Conservation (phyloP, 129 eudicot species). For the Saussurea involucrata region DNA sequence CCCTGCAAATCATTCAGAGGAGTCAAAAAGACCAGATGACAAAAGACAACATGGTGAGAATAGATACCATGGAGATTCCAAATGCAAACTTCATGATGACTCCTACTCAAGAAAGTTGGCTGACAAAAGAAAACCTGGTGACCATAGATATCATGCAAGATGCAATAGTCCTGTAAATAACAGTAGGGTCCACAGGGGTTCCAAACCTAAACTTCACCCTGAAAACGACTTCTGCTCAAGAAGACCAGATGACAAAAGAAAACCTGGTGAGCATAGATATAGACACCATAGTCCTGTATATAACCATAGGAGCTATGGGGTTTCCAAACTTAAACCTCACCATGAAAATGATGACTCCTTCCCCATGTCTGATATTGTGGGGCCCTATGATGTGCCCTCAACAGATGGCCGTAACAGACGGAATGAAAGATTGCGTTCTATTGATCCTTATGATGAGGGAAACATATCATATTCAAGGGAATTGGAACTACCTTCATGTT, state of each 20-base stretch:
- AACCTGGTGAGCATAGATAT: conserved; percentile 23
- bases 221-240: conserved; percentile 21
- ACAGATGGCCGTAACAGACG: conserved; percentile 16
- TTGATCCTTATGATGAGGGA: conserved; percentile 34
- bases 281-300: conserved; percentile 26
- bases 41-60: conserved; percentile 12
- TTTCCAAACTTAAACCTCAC: neutral
- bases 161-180: conserved; percentile 23
- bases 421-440: conserved; percentile 26
- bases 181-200: conserved; percentile 1
- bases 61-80: conserved; percentile 12
- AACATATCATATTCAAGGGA: conserved; percentile 21
- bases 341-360: conserved; percentile 11
- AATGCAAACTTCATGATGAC: conserved; percentile 8
- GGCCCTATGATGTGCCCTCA: conserved; percentile 21
- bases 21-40: conserved; percentile 16
- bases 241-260: conserved; percentile 9
- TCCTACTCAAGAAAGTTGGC: conserved; percentile 3
- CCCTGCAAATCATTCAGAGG: conserved; percentile 26
- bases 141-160: conserved; percentile 32
- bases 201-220: conserved; percentile 9
- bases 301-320: neutral
- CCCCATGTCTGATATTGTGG: conserved; percentile 21
- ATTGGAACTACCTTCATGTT: conserved; percentile 17
- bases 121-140: conserved; percentile 15